A percentile compares a stretch with the other conserved stretches of the same genome.
These are phyloP conservation scores for Punica granatum DNA, from an alignment of 345 rosid species.

Conservation along the genomic window DNA sequence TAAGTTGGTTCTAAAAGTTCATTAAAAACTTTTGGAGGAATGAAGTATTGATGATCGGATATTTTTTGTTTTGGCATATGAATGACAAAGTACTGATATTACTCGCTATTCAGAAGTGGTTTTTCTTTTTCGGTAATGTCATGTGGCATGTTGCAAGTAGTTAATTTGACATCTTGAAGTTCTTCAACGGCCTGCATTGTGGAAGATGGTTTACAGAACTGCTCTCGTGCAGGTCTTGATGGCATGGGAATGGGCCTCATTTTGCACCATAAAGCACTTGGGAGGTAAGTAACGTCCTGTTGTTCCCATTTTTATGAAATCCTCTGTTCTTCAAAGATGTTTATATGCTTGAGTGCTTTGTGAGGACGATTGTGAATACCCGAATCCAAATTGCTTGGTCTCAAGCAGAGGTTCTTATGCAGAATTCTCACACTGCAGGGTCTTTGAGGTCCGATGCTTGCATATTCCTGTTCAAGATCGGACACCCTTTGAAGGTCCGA, in stretches of 20 bases:
- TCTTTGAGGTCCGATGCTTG: slow-evolving; percentile 70
- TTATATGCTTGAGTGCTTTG: not conserved
- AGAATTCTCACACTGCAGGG: slow-evolving; percentile 34
- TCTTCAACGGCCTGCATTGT: not conserved
- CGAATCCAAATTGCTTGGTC: not conserved
- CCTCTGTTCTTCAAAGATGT: not conserved
- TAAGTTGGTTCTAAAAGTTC: no score
- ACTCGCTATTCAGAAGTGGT: no score
- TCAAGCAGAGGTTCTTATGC: not conserved
- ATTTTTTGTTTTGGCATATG: no score
- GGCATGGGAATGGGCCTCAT: slow-evolving; percentile 69
- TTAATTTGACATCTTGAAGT: not conserved
- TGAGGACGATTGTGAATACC: not conserved
- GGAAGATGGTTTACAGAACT: slow-evolving; percentile 3
- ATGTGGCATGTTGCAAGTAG: not conserved
- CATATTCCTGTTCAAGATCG: slow-evolving; percentile 68
- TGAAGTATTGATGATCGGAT: no score
- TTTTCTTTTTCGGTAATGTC: not conserved
- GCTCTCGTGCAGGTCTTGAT: slow-evolving; percentile 40
- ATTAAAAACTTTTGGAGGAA: no score
- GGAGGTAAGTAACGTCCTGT: slow-evolving; percentile 45
- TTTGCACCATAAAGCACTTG: slow-evolving; percentile 80
- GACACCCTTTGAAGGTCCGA: slow-evolving; percentile 64
- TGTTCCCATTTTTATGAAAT: not conserved
- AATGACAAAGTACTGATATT: no score